Base-by-base conservation (phyloP, 805 yeast species). In the Schizosaccharomyces octosporus region DNA sequence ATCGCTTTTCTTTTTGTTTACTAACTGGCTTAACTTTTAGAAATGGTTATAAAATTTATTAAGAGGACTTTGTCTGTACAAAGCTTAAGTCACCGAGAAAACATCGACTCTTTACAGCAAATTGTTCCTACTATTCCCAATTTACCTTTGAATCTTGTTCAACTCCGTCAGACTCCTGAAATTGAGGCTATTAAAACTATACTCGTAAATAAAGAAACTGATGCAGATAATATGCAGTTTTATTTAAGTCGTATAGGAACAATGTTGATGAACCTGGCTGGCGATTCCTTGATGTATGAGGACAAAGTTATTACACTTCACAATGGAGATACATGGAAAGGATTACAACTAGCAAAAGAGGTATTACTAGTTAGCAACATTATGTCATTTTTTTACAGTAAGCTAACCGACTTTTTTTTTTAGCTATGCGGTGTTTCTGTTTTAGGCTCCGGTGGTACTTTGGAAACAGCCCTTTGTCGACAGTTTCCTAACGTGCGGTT, bases 381-480 rank as follows among this genome's bases (percentile, higher is more conserved):
- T 1, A 64, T 72, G 0, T 75, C 73, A 1, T 29, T 27, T 0
- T 68, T 64, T 54, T 31, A 55, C 11, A 75, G 74, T 1, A 61
- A 69, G 48, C 63, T 32, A 27, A 27, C 39, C 31, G 15, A 24
- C 17, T 9, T 9, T 29, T 9, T 9, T 29, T 55, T 43, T 15
- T 21, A 59, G 58, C 27, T 45, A 4, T 62, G 64, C 54, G 68
- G 66, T 2, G 68, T 66, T 21, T 59, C 65, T 48, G 65, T 66
- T 43, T 42, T 66, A 57, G 77, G 95, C 64, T 88, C 95, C 0
- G 98, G 98, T 4, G 97, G 88, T 69, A 86, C 95, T 68, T 89
- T 89, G 67, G 82, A 85, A 79, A 79, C 78, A 39, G 83, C 95
- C 0, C 74, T 90, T 48, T 79, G 85, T 63, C 81, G 81, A 65